These are phyloP conservation scores for Geotrichum siamense DNA, from an alignment of 1,139 yeast genomes.

Conservation along the genomic window DNA sequence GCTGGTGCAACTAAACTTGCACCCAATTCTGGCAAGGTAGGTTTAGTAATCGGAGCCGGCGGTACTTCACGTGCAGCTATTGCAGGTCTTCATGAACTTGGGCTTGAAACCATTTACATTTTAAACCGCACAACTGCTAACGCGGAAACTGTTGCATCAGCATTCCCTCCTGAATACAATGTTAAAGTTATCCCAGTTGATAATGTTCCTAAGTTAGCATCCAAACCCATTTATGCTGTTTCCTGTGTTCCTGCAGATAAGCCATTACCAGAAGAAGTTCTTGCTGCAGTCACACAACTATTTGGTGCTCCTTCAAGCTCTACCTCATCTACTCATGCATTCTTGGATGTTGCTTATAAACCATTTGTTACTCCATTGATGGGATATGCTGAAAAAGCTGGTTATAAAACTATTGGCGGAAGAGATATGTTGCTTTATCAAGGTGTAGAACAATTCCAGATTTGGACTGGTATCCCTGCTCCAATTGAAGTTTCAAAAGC, in stretches of 20 bases:
- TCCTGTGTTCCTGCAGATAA: slow-evolving; percentile 87
- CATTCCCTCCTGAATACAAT: slow-evolving; percentile 56
- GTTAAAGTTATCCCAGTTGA: slow-evolving; percentile 51
- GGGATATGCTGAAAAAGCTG: slow-evolving; percentile 56
- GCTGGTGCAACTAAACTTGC: slow-evolving; percentile 43
- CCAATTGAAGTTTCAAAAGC: slow-evolving; percentile 24
- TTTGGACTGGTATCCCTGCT: slow-evolving; percentile 62
- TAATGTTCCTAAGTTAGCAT: slow-evolving; percentile 19
- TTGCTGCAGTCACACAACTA: slow-evolving; percentile 38
- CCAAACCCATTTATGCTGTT: slow-evolving; percentile 54
- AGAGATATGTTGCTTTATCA: slow-evolving; percentile 87
- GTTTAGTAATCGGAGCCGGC: slow-evolving; percentile 84
- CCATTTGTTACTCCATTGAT: slow-evolving; percentile 81
- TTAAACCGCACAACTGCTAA: slow-evolving; percentile 73
- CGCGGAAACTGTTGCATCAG: slow-evolving; percentile 48
- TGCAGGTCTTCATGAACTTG: slow-evolving; percentile 73
- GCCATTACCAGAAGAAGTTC: slow-evolving; percentile 53
- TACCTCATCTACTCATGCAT: slow-evolving; percentile 38
- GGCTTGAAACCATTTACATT: slow-evolving; percentile 70
- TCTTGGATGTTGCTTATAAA: slow-evolving; percentile 90
- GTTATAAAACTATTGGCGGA: slow-evolving; percentile 78
- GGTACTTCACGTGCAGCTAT: slow-evolving; percentile 97
- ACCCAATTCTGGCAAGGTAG: slow-evolving; percentile 21
- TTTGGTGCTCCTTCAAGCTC: slow-evolving; percentile 39
- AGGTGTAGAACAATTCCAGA: slow-evolving; percentile 77